Base-by-base conservation (phyloP, 2,329 filamentous ascomycete species). In the Penicillium sp. region DNA sequence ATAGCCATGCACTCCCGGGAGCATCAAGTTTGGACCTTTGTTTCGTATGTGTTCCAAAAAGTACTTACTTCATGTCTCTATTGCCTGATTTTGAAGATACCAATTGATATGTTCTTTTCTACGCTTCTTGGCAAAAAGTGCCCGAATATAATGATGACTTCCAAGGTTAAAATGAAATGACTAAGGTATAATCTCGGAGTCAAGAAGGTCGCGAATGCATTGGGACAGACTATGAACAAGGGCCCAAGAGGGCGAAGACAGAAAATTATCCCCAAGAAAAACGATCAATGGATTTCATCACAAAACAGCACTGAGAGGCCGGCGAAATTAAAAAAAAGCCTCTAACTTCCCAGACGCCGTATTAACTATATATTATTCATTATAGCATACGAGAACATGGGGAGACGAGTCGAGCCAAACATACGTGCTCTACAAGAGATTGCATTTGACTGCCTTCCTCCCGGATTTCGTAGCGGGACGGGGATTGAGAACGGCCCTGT, bases 401-500 rank as follows among this genome's bases (percentile, higher is more conserved):
- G 57, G 50, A 53, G 53, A 37, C 54, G 51, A 49, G 49, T 56
- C 56, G 61, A 56, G 58, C 54, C 56, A 48, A 57, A 58, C 47
- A 55, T 42, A 50, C 11, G 16, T 54, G 31, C 57, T 67, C 71
- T 72, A 79, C 70, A 79, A 66, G 62, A 79, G 78, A 57, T 65
- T 64, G 68, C 77, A 79, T 68, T 74, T 78, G 65, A 48, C 54
- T 53, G 45, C 44, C 56, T 58, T 65, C 40, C 71, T 74, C 68
- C 78, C 79, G 51, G 74, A 74, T 66, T 76, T 78, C 43, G 74
- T 63, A 37, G 73, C 66, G 29, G 78, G 78, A 54, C 77, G 76
- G 42, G 78, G 78, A 60, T 78, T 80, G 53, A 80, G 71, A 42
- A 80, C 78, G 45, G 78, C 78, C 56, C 78, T 80, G 55, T 24